These are phyloP conservation scores for Filobasidium wieringae DNA, from an alignment of 768 basidiomycete species.

Conservation along the genomic window DNA sequence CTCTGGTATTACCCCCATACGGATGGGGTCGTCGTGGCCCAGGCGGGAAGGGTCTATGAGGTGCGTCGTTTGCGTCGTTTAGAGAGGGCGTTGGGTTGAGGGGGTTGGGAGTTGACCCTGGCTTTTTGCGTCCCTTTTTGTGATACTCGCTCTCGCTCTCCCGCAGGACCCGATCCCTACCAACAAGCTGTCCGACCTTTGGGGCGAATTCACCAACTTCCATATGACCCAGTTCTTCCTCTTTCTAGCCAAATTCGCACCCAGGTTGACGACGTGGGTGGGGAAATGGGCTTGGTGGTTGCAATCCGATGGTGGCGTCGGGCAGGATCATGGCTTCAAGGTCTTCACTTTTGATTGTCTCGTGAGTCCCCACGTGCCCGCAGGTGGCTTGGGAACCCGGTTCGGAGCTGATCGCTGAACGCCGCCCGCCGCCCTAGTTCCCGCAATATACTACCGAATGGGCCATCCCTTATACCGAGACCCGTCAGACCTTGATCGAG, in stretches of 20 bases:
- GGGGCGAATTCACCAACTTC: constrained; percentile 51
- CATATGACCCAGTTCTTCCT: constrained; percentile 75
- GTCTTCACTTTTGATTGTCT: constrained; percentile 91
- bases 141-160: not conserved
- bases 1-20: constrained; percentile 90
- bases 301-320: constrained; percentile 46
- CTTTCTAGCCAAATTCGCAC: constrained; percentile 59
- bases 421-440: too few species aligned
- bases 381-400: not conserved
- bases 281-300: constrained; percentile 50
- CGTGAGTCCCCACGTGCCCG: constrained; percentile 43
- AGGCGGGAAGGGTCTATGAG: constrained; percentile 63
- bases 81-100: not conserved
- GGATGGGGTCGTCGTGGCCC: constrained; percentile 57
- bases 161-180: constrained; percentile 40
- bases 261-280: constrained; percentile 53
- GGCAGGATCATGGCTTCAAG: constrained; percentile 63
- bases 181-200: not conserved
- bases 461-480: constrained; percentile 65
- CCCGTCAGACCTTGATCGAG: constrained; percentile 57
- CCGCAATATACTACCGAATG: constrained; percentile 92
- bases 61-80: constrained; percentile 42
- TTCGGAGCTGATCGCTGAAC: too few species aligned
- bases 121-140: not conserved
- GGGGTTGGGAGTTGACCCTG: not conserved